Conservation (phyloP, 2,329 filamentous ascomycete genomes). For the Sclerotinia minor region DNA sequence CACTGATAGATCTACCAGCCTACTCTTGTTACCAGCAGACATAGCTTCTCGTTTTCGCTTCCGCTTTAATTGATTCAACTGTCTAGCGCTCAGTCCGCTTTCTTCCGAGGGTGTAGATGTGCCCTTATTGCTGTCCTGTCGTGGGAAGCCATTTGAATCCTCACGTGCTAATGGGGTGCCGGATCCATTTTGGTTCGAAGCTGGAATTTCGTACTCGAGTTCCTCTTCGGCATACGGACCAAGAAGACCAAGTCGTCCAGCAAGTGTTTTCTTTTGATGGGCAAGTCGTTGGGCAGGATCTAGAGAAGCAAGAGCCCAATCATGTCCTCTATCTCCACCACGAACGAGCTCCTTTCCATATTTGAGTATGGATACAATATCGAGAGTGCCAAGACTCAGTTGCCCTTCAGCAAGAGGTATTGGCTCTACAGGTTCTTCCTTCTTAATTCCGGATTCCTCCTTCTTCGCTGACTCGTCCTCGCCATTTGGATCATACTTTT, state of each 20-base stretch:
- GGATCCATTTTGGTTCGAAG: slow-evolving; percentile 33
- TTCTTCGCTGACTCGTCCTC: slow-evolving; percentile 56
- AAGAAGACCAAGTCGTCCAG: slow-evolving; percentile 76
- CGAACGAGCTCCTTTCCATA: slow-evolving; percentile 82
- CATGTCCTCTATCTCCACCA: slow-evolving; percentile 76
- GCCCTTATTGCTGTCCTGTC: slow-evolving; percentile 43
- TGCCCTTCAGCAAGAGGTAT: slow-evolving; percentile 51
- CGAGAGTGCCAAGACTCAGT: slow-evolving; percentile 71
- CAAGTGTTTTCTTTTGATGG: slow-evolving; percentile 87
- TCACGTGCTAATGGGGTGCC: slow-evolving; percentile 28
- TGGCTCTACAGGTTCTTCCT: slow-evolving; percentile 59
- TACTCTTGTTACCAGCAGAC: slow-evolving; percentile 84
- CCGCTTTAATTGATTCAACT: slow-evolving; percentile 90
- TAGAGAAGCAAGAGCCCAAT: slow-evolving; percentile 78
- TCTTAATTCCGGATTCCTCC: slow-evolving; percentile 52
- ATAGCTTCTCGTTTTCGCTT: slow-evolving; percentile 90
- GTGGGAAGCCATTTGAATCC: slow-evolving; percentile 40
- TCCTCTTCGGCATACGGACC: slow-evolving; percentile 86
- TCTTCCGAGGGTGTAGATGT: slow-evolving; percentile 54
- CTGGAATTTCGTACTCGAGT: slow-evolving; percentile 62
- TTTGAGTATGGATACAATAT: slow-evolving; percentile 77
- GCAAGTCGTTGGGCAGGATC: slow-evolving; percentile 78
- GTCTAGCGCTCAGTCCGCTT: slow-evolving; percentile 79
- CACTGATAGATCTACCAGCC: slow-evolving; percentile 83
- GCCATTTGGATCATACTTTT: slow-evolving; percentile 82